Evolutionary conservation across 306 rosid species (phyloP).

Genomic region (Carpinus fangiana): DNA sequence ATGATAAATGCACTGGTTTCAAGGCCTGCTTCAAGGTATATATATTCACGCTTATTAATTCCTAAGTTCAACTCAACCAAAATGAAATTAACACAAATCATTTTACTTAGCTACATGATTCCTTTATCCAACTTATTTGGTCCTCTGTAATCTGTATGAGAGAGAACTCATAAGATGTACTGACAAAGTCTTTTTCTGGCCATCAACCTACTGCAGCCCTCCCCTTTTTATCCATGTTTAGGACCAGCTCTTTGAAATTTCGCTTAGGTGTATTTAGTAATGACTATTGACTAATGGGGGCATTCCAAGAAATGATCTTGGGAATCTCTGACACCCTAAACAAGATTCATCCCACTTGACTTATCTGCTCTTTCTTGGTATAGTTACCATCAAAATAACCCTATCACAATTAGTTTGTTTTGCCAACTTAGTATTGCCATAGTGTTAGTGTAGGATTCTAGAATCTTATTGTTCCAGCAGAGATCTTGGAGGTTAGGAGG

Average conservation of each 20-base stretch:
- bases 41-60: slow-evolving; percentile 28
- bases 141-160: neutral
- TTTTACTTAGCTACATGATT: neutral
- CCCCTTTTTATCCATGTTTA: slow-evolving; percentile 9
- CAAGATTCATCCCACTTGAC: neutral
- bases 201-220: slow-evolving; percentile 18
- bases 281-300: neutral
- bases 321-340: neutral
- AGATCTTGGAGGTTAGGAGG: neutral
- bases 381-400: neutral
- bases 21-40: slow-evolving; percentile 93
- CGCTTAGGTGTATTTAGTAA: neutral
- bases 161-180: neutral
- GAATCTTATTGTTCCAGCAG: neutral
- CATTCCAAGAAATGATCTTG: neutral
- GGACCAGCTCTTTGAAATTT: neutral
- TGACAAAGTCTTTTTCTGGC: neutral
- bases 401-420: neutral
- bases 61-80: slow-evolving; percentile 3
- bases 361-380: neutral
- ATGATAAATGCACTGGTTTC: slow-evolving; percentile 73
- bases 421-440: neutral
- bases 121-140: neutral
- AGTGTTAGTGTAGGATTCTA: neutral
- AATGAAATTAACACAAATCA: neutral